Evolutionary conservation across 768 basidiomycete genomes (phyloP).

Genomic region (Pleurotus cornucopiae): DNA sequence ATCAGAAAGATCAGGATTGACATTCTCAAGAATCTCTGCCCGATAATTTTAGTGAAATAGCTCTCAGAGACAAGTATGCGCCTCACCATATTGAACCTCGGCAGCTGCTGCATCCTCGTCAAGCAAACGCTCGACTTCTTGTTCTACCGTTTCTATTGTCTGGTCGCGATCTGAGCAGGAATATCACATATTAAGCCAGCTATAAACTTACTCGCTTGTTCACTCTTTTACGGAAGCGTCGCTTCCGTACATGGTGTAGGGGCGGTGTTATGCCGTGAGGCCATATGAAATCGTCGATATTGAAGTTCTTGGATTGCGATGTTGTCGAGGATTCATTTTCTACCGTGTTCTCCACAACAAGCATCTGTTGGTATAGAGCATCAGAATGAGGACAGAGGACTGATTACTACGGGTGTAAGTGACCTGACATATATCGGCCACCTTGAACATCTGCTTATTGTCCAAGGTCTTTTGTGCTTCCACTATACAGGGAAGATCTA

Average conservation of each 20-base stretch:
- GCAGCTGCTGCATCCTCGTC: conserved; percentile 74
- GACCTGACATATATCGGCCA: conserved; percentile 97
- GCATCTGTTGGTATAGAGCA: conserved; percentile 56
- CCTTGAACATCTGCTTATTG: conserved; percentile 97
- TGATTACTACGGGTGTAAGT: conserved; percentile 8
- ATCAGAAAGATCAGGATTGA: conserved; percentile 87
- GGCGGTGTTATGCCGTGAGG: conserved; percentile 96
- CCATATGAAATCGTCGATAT: conserved; percentile 95
- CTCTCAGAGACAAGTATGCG: not conserved
- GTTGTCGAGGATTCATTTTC: conserved; percentile 63
- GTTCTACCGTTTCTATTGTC: conserved; percentile 94
- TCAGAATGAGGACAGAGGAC: too few relatives aligned
- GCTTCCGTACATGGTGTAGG: conserved; percentile 82
- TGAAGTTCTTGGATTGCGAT: conserved; percentile 62
- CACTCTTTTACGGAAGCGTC: conserved; percentile 87
- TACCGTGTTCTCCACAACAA: conserved; percentile 78
- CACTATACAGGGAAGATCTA: conserved; percentile 91
- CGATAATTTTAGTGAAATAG: not conserved
- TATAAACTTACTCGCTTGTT: conserved; percentile 62
- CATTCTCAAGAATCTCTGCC: conserved; percentile 81
- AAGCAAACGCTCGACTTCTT: conserved; percentile 84
- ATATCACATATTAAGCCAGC: not conserved
- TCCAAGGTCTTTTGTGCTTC: conserved; percentile 96
- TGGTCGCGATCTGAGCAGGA: conserved; percentile 20
- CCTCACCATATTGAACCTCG: conserved; percentile 73